Conservation (phyloP, 2,329 filamentous ascomycete genomes). For the Lasiodiplodia citricola region DNA sequence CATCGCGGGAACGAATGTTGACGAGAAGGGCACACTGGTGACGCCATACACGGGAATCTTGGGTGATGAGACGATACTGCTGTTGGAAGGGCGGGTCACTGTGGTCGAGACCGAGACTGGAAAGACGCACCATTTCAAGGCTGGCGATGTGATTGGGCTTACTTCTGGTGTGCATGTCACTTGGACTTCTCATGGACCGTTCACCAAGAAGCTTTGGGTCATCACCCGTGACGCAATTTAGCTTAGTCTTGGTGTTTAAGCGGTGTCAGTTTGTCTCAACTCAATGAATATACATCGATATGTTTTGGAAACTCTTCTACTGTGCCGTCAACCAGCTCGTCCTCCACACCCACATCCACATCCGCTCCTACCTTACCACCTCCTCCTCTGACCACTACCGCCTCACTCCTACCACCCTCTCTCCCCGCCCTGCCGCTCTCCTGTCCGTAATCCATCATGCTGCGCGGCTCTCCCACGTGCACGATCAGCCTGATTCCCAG, state of each 20-base stretch:
- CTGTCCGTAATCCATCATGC: too few species aligned
- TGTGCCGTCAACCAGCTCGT: too few species aligned
- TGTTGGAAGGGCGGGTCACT: conserved; percentile 1
- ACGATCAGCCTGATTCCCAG: too few species aligned
- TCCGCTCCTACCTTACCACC: too few species aligned
- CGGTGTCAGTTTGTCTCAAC: too few species aligned
- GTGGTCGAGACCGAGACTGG: conserved; percentile 18
- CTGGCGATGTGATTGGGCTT: conserved; percentile 6
- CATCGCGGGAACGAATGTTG: conserved; percentile 20
- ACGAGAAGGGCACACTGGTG: conserved; percentile 16
- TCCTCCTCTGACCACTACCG: too few species aligned
- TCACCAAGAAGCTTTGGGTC: conserved; percentile 24
- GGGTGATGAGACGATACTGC: conserved; percentile 27
- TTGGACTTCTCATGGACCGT: conserved; percentile 7
- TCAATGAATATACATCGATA: too few species aligned
- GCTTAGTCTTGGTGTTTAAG: neutral
- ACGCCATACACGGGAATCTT: conserved; percentile 25
- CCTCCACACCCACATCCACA: too few species aligned
- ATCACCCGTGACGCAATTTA: conserved; percentile 11
- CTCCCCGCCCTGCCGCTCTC: too few species aligned
- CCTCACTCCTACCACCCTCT: too few species aligned
- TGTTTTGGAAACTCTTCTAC: too few species aligned
- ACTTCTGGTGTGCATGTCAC: conserved; percentile 21
- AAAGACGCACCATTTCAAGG: conserved; percentile 14
- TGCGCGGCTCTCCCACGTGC: too few species aligned